phyloP scores from a whole-genome alignment of 805 yeast species.

The Blastobotrys peoriensis region DNA sequence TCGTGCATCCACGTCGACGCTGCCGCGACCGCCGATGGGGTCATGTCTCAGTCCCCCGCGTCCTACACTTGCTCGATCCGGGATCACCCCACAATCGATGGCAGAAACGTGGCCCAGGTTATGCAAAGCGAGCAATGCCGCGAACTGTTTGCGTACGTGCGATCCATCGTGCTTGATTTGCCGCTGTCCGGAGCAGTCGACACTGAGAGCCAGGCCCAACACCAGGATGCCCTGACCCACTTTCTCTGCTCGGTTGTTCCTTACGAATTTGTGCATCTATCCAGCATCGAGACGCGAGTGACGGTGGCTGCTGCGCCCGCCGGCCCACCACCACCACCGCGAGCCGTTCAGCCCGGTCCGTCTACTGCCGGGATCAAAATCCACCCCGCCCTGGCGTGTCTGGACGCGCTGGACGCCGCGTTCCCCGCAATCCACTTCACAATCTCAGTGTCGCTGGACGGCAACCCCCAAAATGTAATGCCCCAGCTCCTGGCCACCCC shows the following conservation, averaged over 20 bases:
- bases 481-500: neutral
- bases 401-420: neutral
- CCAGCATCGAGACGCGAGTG: neutral
- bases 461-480: too few relatives aligned
- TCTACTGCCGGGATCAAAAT: neutral
- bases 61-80: neutral
- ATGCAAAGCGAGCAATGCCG: neutral
- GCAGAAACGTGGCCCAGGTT: neutral
- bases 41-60: neutral
- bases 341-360: too few relatives aligned
- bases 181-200: neutral
- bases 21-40: neutral
- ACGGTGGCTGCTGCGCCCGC: neutral
- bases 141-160: neutral
- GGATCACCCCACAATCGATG: neutral
- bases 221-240: neutral
- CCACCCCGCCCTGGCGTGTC: neutral
- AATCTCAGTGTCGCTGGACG: neutral
- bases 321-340: too few relatives aligned
- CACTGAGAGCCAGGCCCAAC: neutral
- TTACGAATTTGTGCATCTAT: neutral
- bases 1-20: neutral
- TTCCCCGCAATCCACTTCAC: neutral
- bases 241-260: neutral
- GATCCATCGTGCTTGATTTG: neutral